These are phyloP conservation scores for Nematocida sp. DNA, from an alignment of 371 early-diverging fungal species.

Conservation along the genomic window DNA sequence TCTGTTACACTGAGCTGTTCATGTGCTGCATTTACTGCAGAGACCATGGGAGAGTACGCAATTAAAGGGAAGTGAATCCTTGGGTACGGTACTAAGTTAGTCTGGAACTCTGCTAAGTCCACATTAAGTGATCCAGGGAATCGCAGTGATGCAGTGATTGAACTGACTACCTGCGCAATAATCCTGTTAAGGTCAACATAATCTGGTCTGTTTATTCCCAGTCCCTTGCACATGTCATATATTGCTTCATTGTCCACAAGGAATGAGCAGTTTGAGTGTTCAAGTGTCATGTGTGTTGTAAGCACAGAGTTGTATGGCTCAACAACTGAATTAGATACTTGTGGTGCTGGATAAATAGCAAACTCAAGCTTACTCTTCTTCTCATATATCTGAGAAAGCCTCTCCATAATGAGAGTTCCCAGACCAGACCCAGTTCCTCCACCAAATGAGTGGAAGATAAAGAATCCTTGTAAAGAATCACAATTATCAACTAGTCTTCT, in stretches of 20 bases:
- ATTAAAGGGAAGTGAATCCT: conserved; percentile 87
- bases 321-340: conserved; percentile 91
- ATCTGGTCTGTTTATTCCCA: conserved; percentile 91
- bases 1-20: conserved; percentile 82
- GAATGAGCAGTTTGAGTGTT: conserved; percentile 95
- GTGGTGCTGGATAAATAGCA: conserved; percentile 96
- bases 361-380: conserved; percentile 97
- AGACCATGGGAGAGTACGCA: conserved; percentile 85
- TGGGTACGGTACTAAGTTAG: conserved; percentile 92
- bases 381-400: conserved; percentile 89
- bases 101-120: conserved; percentile 90
- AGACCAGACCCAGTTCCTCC: conserved; percentile 98
- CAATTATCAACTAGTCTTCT: conserved; percentile 93
- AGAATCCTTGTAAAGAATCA: conserved; percentile 74
- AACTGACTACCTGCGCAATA: conserved; percentile 97
- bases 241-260: conserved; percentile 91
- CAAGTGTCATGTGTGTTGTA: conserved; percentile 88
- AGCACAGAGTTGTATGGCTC: conserved; percentile 88
- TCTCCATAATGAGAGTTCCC: conserved; percentile 91
- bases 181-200: conserved; percentile 94
- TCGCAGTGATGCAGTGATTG: conserved; percentile 91
- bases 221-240: conserved; percentile 96
- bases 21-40: conserved; percentile 81
- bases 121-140: conserved; percentile 92
- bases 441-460: conserved; percentile 81